Conservation (phyloP, 768 basidiomycete species). For the Tulasnella sp. region DNA sequence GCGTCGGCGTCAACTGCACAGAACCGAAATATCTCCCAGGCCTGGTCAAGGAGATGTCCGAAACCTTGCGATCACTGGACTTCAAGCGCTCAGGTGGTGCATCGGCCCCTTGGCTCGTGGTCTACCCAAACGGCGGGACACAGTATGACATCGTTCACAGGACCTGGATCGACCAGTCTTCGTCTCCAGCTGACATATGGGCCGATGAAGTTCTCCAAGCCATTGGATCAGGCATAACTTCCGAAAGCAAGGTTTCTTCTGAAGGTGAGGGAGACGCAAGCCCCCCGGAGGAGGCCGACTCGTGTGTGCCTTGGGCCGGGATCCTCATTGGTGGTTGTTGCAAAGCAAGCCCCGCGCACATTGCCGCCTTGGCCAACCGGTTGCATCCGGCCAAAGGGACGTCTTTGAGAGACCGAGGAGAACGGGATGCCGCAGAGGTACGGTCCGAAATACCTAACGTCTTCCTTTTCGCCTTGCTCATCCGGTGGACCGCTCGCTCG, state of each 20-base stretch:
- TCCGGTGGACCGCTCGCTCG: background rate
- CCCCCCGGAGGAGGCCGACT: background rate
- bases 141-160: slow-evolving; percentile 48
- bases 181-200: slow-evolving; percentile 37
- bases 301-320: slow-evolving; percentile 34
- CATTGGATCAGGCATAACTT: slow-evolving; percentile 30
- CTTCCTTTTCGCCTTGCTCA: background rate
- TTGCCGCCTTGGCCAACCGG: slow-evolving; percentile 32
- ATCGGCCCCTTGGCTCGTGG: slow-evolving; percentile 49
- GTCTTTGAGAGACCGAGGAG: slow-evolving; percentile 1
- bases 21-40: slow-evolving; percentile 42
- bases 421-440: background rate
- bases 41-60: slow-evolving; percentile 42
- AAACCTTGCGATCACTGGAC: slow-evolving; percentile 18
- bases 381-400: background rate
- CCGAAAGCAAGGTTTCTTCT: background rate
- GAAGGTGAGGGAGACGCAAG: slow-evolving; percentile 39
- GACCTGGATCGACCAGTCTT: slow-evolving; percentile 40
- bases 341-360: slow-evolving; percentile 53
- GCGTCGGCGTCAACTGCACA: slow-evolving; percentile 75
- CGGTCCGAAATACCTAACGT: background rate
- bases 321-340: slow-evolving; percentile 69
- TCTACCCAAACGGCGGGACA: slow-evolving; percentile 71
- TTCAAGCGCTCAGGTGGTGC: slow-evolving; percentile 22
- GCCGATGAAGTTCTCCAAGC: slow-evolving; percentile 36